Base-by-base conservation (phyloP, 495 filamentous ascomycete species). In the Annulohypoxylon stygium region DNA sequence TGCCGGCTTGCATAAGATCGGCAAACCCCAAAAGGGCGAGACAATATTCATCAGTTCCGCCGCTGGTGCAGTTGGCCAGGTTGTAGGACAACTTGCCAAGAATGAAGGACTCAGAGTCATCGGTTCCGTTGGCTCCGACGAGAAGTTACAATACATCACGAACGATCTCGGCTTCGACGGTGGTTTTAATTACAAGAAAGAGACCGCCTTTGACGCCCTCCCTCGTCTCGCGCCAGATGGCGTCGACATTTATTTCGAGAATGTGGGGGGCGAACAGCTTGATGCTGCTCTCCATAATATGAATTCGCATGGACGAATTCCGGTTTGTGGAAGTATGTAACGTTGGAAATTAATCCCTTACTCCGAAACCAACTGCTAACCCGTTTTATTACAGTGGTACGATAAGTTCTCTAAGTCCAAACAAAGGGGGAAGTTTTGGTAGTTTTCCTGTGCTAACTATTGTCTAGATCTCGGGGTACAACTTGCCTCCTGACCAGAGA, bases 241-340 rank as follows among this genome's bases (percentile, higher is more conserved):
- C 10, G 86, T 98, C 54, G 93, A 97, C 77, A 97, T 98, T 78
- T 97, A 97, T 83, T 98, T 91, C 74, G 95, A 98, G 80, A 97
- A 97, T 70, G 95, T 98, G 18, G 95, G 95, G 7, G 95, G 94
- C 7, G 93, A 95, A 83, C 91, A 93, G 71, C 84, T 97, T 39
- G 92, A 94, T 70, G 94, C 93, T 23, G 88, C 92, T 0, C 75
- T 98, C 8, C 83, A 88, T 10, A 84, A 83, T 30, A 82, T 97
- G 82, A 97, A 93, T 54, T 64, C 83, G 33, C 89, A 82, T 68
- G 95, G 93, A 0, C 85, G 95, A 25, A 89, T 97, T 41, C 81
- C 90, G 78, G 85, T 80, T 66, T 89, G 81, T 64, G 83, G 84
- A 30, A 86, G 50, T 54, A 54, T 33, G 50, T 33, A 3, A 26